phyloP scores from a whole-genome alignment of 345 rosid genomes.

The Hevea brasiliensis region DNA sequence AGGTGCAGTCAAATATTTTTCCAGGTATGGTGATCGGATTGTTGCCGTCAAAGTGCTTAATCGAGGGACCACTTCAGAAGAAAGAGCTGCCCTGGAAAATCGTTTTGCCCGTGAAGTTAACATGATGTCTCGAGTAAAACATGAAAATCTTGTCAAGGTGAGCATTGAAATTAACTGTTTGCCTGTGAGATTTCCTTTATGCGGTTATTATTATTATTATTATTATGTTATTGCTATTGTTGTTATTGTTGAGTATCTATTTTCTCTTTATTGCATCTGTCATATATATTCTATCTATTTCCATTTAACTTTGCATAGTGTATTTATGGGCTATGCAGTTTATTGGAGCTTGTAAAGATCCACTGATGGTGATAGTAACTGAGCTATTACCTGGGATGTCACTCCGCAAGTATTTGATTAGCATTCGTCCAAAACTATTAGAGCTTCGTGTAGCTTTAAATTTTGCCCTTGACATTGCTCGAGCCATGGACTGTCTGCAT shows the following conservation, averaged over 20 bases:
- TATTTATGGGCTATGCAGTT: constrained; percentile 47
- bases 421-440: constrained; percentile 63
- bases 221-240: too few species aligned
- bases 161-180: constrained; percentile 1
- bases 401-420: constrained; percentile 65
- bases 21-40: constrained; percentile 69
- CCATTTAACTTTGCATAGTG: neutral
- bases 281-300: neutral
- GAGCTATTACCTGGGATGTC: constrained; percentile 97
- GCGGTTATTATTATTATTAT: neutral
- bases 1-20: constrained; percentile 41
- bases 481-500: constrained; percentile 92
- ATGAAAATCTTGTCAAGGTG: constrained; percentile 88
- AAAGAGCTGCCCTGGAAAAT: constrained; percentile 57
- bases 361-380: constrained; percentile 85
- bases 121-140: constrained; percentile 95
- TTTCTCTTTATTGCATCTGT: neutral
- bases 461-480: constrained; percentile 83
- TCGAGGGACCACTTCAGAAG: constrained; percentile 66
- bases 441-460: constrained; percentile 57
- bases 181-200: neutral
- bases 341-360: constrained; percentile 91
- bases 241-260: too few species aligned
- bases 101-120: constrained; percentile 94
- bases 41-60: constrained; percentile 88